Evolutionary conservation across 208 protist species (phyloP), one percentile per base, ranked within the genome.

Genomic region (Crithidia expoeki): DNA sequence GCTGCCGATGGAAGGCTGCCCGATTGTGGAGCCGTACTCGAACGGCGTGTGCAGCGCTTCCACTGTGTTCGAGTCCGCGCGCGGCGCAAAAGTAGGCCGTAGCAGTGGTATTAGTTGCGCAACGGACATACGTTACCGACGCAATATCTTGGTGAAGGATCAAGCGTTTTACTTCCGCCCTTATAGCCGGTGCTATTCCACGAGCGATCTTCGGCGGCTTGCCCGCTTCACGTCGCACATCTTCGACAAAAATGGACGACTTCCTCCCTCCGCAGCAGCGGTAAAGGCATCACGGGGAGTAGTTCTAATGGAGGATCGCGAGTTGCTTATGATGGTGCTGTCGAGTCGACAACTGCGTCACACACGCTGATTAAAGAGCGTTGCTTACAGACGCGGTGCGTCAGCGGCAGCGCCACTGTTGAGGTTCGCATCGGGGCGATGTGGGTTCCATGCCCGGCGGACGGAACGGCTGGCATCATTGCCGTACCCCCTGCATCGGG

Each of bases 1-100:
- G 52, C 50, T 58, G 55, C 49, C 87, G 17, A 87, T 85, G 81
- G 76, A 87, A 36, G 65, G 72, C n/a, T 90, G 81, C 63, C 78
- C 85, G 11, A 64, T 85, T 28, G 81, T 90, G 14, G 72, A 79
- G 61, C 25, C 69, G 0, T 79, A 81, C 52, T 49, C 46, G 6
- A 79, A 84, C 47, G 66, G 67, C 25, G 47, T 63, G 34, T 87
- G 76, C 44, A 61, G 63, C 63, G 62, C 36, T 25, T 52, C 61
- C 21, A 55, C 60, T 10, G 25, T 61, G 38, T 14, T 66, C 25
- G 68, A 40, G 61, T 50, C 28, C 40, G 16, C 21, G 23, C 30
- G 32, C 42, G 67, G 36, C 57, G 61, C 16, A 21, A 12, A 23
- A 30, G 11, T 28, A n/a, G 56, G 56, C 44, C 4, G 23, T 17